These are phyloP conservation scores for Fusarium fracticaudum DNA, from an alignment of 2,329 filamentous ascomycete species.

Conservation along the genomic window DNA sequence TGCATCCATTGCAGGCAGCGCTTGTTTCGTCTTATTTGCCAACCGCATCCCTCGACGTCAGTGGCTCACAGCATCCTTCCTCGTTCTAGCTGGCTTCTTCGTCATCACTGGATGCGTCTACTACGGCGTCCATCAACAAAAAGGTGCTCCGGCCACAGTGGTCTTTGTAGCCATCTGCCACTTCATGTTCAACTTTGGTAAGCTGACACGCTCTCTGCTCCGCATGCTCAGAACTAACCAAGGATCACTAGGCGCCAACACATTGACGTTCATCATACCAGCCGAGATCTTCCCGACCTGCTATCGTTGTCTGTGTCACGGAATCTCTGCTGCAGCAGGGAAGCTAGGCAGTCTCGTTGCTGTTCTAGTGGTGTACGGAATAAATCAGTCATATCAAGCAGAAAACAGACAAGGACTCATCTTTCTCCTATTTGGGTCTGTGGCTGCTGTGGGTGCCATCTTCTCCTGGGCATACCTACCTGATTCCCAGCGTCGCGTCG, in stretches of 20 bases:
- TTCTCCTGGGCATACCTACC: slow-evolving; percentile 64
- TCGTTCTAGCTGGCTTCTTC: slow-evolving; percentile 58
- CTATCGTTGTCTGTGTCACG: slow-evolving; percentile 70
- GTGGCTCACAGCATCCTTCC: slow-evolving; percentile 61
- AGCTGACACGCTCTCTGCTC: slow-evolving; percentile 11
- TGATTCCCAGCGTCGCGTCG: slow-evolving; percentile 55
- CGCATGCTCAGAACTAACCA: neutral
- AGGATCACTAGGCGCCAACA: slow-evolving; percentile 61
- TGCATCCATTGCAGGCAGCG: slow-evolving; percentile 61
- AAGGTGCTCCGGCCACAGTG: slow-evolving; percentile 57
- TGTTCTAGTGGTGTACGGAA: slow-evolving; percentile 60
- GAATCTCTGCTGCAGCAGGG: slow-evolving; percentile 68
- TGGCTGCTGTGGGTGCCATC: slow-evolving; percentile 59
- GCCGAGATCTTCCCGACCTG: slow-evolving; percentile 72
- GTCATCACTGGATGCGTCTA: slow-evolving; percentile 61
- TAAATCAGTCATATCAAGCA: slow-evolving; percentile 56
- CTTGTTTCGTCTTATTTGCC: slow-evolving; percentile 58
- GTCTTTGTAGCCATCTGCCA: slow-evolving; percentile 62
- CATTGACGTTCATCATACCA: slow-evolving; percentile 70
- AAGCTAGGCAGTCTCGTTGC: slow-evolving; percentile 67
- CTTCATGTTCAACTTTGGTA: slow-evolving; percentile 65
- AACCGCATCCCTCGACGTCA: slow-evolving; percentile 59
- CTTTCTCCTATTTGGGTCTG: slow-evolving; percentile 61
- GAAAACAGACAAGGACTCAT: slow-evolving; percentile 58
- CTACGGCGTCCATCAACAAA: slow-evolving; percentile 56